Evolutionary conservation across 202 grass and related monocot genomes (phyloP), one percentile per base, ranked within the genome.

Genomic region (Cymbopogon flexuosus): DNA sequence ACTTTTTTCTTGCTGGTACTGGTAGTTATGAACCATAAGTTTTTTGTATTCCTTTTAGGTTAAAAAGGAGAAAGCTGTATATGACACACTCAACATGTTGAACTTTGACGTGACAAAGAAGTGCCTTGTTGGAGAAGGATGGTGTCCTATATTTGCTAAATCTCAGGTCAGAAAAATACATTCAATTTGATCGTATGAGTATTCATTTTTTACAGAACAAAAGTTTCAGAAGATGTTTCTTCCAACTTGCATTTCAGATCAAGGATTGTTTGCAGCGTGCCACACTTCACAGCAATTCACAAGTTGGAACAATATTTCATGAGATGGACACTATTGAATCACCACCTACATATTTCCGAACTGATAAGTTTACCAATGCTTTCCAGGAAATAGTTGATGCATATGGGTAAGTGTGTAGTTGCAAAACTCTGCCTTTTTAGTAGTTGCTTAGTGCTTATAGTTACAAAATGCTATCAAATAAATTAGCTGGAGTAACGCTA

Each of bases 381-480:
- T 99, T 96, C 90, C 96, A 99, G 89, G 96, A 99, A 89, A 99
- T 99, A 65, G 87, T 99, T 80, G 96, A 99, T 81, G 96, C 96
- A 60, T 99, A 99, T 73, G 96, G 96, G 96, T 99, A 91, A 88
- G 92, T 84, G 37, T 62, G 65, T 86, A 70, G 78, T n/a, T 47
- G 45, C 63, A 76, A 47, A 54, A 19, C 1, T 39, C 35, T 23
- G 40, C 10, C 45, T 60, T 89, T 89, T 62, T 73, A 56, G 39
- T 24, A 74, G 24, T 66, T 79, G 1, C 31, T 54, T 79, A 40
- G 49, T 79, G 3, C 27, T 27, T 27, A 27, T 27, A 27, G 2
- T 33, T 23, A 81, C 29, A 34, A 42, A 52, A 57, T 79, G 35
- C 8, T 42, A 43, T 68, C 22, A 66, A 19, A 27, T 8, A 67